Evolutionary conservation across 2,329 filamentous ascomycete species (phyloP).

Genomic region (Pseudogymnoascus sp.): DNA sequence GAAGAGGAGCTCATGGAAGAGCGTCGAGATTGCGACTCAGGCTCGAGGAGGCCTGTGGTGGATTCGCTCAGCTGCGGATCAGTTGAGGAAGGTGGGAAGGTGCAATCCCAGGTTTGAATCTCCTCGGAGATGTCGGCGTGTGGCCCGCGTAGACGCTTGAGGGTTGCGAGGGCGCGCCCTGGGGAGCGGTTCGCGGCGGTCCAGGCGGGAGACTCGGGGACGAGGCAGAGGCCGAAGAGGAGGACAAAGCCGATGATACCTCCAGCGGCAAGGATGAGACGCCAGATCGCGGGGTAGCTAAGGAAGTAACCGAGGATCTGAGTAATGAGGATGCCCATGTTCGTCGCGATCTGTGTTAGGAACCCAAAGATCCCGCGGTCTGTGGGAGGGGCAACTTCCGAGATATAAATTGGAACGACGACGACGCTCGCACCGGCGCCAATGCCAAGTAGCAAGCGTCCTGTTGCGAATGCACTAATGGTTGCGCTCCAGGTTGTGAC

Average conservation of each 20-base stretch:
- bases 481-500: slow-evolving; percentile 65
- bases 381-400: slow-evolving; percentile 72
- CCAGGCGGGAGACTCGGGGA: slow-evolving; percentile 85
- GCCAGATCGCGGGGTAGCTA: slow-evolving; percentile 72
- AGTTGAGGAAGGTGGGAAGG: slow-evolving; percentile 23
- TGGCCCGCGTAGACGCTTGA: slow-evolving; percentile 70
- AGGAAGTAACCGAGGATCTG: slow-evolving; percentile 84
- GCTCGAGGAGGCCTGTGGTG: slow-evolving; percentile 19
- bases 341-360: slow-evolving; percentile 90
- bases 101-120: slow-evolving; percentile 51
- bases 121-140: slow-evolving; percentile 66
- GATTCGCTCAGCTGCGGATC: slow-evolving; percentile 21
- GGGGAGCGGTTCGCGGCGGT: slow-evolving; percentile 59
- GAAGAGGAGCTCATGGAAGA: slow-evolving; percentile 23
- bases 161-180: slow-evolving; percentile 53
- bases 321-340: slow-evolving; percentile 76
- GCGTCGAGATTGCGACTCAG: slow-evolving; percentile 17
- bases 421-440: slow-evolving; percentile 86
- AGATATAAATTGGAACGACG: slow-evolving; percentile 89
- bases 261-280: slow-evolving; percentile 71
- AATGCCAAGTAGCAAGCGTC: slow-evolving; percentile 71
- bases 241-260: slow-evolving; percentile 62
- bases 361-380: slow-evolving; percentile 72
- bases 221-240: slow-evolving; percentile 60
- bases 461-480: slow-evolving; percentile 61